phyloP scores from a whole-genome alignment of 306 rosid species.

The Urtica urens region DNA sequence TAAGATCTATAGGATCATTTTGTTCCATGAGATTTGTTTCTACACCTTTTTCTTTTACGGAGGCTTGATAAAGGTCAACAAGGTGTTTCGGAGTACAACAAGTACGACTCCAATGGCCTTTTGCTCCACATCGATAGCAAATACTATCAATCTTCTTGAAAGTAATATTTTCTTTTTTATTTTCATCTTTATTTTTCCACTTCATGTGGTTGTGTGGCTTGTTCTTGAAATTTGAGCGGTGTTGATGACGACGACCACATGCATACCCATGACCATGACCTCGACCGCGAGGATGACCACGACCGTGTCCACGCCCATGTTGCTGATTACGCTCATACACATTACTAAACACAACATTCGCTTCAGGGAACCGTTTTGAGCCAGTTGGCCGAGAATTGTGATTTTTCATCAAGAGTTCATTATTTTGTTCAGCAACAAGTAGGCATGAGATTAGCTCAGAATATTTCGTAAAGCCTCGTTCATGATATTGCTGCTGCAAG shows the following conservation, averaged over 20 bases:
- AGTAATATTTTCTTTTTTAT: not conserved
- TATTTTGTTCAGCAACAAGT: not conserved
- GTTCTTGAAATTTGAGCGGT: not conserved
- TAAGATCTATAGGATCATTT: not conserved
- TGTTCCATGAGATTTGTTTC: not conserved
- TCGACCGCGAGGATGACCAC: too few species aligned
- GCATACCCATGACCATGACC: not conserved
- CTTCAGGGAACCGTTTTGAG: not conserved
- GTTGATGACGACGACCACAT: not conserved
- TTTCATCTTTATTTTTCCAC: not conserved
- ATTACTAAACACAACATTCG: not conserved
- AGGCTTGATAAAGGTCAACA: slow-evolving; percentile 2
- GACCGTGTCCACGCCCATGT: too few species aligned
- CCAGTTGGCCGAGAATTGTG: not conserved
- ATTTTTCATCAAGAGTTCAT: not conserved
- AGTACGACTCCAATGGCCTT: not conserved
- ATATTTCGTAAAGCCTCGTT: not conserved
- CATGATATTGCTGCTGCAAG: not conserved
- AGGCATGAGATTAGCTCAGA: not conserved
- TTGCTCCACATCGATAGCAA: not conserved
- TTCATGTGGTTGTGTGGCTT: not conserved
- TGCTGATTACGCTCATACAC: not conserved
- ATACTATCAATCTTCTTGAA: not conserved
- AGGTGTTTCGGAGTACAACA: not conserved
- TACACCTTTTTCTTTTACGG: not conserved